Evolutionary conservation across 139 green algal genomes (phyloP), one percentile per base, ranked within the genome.

Genomic region (Mesotaenium endlicherianum): DNA sequence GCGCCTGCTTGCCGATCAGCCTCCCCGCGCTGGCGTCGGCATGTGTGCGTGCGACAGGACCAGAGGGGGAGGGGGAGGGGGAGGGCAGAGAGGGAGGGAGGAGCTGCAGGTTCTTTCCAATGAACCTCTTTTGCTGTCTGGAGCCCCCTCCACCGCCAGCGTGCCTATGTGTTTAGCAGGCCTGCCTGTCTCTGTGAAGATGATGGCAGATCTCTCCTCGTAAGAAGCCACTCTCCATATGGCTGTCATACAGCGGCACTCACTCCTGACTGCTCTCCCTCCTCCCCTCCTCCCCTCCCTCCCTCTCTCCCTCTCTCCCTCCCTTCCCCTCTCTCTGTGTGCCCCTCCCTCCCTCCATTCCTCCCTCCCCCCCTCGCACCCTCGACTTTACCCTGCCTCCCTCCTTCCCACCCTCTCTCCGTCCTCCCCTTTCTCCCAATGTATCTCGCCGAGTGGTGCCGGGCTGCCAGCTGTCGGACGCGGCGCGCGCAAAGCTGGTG

Each of bases 401-500:
- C 4, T 72, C 5, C 72, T 41, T 39, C 70, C 14, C 47, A 53
- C 34, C 67, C 30, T 75, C 30, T 72, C 70, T 39, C 74, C 50
- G n/a, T 81, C 70, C 70, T 14, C 11, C 59, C 2, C 74, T 43
- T 26, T 17, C 55, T 5, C 74, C 74, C 5, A 64, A n/a, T n/a
- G n/a, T n/a, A n/a, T n/a, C n/a, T n/a, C n/a, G n/a, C n/a, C n/a
- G n/a, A n/a, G n/a, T n/a, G n/a, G n/a, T n/a, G n/a, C n/a, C n/a
- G n/a, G n/a, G n/a, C 50, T 36, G 38, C 31, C 39, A 85, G 69
- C 74, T 90, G 20, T 67, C 57, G 6, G 50, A 49, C 31, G 87
- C 94, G 88, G 93, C 95, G 5, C 88, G 90, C 53, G 43, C 70
- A 2, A 80, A 89, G 75, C 88, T 98, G 58, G 94, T 97, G 6